Percentiles rank a stretch among this genome's conserved stretches.
phyloP scores from a whole-genome alignment of 225 moss, liverwort and hornwort genomes.

The Marchantia polymorpha region DNA sequence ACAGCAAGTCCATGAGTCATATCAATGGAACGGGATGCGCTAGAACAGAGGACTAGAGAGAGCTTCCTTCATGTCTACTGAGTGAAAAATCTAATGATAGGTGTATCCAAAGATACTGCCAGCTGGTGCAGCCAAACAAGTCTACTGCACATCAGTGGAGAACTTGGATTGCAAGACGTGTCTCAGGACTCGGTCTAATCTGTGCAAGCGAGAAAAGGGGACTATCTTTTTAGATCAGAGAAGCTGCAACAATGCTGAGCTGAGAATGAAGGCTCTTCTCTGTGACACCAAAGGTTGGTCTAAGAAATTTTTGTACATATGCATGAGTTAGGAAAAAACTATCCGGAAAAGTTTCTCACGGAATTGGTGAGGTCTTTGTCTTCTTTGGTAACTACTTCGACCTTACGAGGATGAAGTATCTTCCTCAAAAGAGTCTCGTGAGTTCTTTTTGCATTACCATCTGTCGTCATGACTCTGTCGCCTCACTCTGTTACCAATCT shows the following conservation, averaged over 20 bases:
- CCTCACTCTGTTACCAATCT: too few relatives aligned
- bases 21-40: background rate
- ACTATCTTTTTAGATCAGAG: background rate
- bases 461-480: too few relatives aligned
- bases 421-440: too few relatives aligned
- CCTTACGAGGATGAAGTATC: too few relatives aligned
- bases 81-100: background rate
- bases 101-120: background rate
- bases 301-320: too few relatives aligned
- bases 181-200: background rate
- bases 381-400: too few relatives aligned
- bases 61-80: background rate
- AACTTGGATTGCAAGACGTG: background rate
- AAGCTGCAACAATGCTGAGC: background rate
- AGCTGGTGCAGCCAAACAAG: background rate
- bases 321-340: too few relatives aligned
- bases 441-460: too few relatives aligned
- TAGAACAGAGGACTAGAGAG: background rate
- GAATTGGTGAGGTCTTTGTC: too few relatives aligned
- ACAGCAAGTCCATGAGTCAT: background rate
- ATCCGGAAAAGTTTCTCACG: too few relatives aligned
- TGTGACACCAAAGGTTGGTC: too few relatives aligned
- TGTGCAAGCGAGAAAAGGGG: background rate
- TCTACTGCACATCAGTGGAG: background rate
- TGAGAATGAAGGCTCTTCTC: background rate